These are phyloP conservation scores for Salvia sclarea DNA, from an alignment of 305 asterid genomes.

Conservation along the genomic window DNA sequence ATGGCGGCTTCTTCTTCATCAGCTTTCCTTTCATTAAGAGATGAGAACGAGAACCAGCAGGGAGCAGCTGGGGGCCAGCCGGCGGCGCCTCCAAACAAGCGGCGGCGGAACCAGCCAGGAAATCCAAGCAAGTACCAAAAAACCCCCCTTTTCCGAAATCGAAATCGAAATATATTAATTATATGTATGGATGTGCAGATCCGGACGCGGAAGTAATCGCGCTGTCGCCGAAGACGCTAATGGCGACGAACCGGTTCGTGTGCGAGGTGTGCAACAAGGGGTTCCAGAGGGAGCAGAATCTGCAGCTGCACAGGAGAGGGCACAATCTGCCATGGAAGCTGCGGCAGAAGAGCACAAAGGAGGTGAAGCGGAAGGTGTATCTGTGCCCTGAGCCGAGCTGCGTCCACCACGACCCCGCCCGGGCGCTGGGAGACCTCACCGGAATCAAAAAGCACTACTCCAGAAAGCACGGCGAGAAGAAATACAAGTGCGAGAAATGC, in stretches of 20 bases:
- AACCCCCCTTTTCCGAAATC: neutral
- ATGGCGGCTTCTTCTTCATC: slow-evolving; percentile 69
- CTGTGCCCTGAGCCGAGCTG: slow-evolving; percentile 84
- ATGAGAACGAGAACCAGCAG: slow-evolving; percentile 45
- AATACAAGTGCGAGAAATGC: slow-evolving; percentile 73
- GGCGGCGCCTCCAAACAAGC: slow-evolving; percentile 41
- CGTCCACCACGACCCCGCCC: slow-evolving; percentile 73
- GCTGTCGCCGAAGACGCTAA: slow-evolving; percentile 78
- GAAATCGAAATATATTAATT: no score
- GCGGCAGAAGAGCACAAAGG: slow-evolving; percentile 65
- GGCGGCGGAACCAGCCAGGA: slow-evolving; percentile 74
- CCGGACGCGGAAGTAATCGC: slow-evolving; percentile 84
- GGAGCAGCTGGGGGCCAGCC: slow-evolving; percentile 24
- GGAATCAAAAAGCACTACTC: slow-evolving; percentile 79
- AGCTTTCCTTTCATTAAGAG: slow-evolving; percentile 54
- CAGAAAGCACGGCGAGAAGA: slow-evolving; percentile 80
- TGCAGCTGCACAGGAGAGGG: slow-evolving; percentile 80
- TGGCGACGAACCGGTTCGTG: slow-evolving; percentile 81
- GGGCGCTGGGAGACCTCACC: slow-evolving; percentile 87
- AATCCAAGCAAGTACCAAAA: slow-evolving; percentile 72
- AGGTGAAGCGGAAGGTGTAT: slow-evolving; percentile 63
- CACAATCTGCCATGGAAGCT: slow-evolving; percentile 88
- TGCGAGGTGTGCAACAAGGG: slow-evolving; percentile 91
- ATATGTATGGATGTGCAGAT: slow-evolving; percentile 41
- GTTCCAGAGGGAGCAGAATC: slow-evolving; percentile 79